These are phyloP conservation scores for Podaxis sp. DNA, from an alignment of 768 basidiomycete genomes.

Conservation along the genomic window DNA sequence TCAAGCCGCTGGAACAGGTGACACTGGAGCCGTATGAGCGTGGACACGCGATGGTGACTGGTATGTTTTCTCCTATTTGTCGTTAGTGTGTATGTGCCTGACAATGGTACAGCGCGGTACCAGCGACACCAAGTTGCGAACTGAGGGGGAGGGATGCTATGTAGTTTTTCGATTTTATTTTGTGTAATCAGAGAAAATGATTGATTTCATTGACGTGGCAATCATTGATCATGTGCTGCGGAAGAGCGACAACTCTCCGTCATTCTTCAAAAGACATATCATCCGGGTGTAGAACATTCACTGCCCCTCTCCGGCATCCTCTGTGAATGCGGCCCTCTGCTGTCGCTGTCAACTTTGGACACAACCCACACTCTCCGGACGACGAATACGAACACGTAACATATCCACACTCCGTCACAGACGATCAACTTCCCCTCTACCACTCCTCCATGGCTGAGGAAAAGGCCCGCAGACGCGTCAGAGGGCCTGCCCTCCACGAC, in stretches of 20 bases:
- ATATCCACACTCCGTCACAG: slow-evolving; percentile 42
- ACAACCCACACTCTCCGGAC: slow-evolving; percentile 52
- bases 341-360: slow-evolving; percentile 69
- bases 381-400: slow-evolving; percentile 73
- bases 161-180: background rate
- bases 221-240: slow-evolving; percentile 5
- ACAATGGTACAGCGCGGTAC: slow-evolving; percentile 21
- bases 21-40: slow-evolving; percentile 93
- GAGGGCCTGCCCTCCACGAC: slow-evolving; percentile 19
- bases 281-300: background rate
- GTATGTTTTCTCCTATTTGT: slow-evolving; percentile 43
- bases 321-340: slow-evolving; percentile 61
- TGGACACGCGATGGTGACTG: slow-evolving; percentile 89
- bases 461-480: slow-evolving; percentile 58
- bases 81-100: slow-evolving; percentile 48
- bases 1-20: slow-evolving; percentile 95
- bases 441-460: slow-evolving; percentile 50
- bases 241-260: background rate
- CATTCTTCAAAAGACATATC: background rate
- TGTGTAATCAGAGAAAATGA: background rate
- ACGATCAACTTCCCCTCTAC: slow-evolving; percentile 18
- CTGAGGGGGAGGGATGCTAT: slow-evolving; percentile 3
- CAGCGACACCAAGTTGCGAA: slow-evolving; percentile 24
- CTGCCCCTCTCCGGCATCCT: slow-evolving; percentile 10
- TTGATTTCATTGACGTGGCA: slow-evolving; percentile 11